Evolutionary conservation across 371 early-diverging fungal genomes (phyloP).

Genomic region (Circinella umbellata): DNA sequence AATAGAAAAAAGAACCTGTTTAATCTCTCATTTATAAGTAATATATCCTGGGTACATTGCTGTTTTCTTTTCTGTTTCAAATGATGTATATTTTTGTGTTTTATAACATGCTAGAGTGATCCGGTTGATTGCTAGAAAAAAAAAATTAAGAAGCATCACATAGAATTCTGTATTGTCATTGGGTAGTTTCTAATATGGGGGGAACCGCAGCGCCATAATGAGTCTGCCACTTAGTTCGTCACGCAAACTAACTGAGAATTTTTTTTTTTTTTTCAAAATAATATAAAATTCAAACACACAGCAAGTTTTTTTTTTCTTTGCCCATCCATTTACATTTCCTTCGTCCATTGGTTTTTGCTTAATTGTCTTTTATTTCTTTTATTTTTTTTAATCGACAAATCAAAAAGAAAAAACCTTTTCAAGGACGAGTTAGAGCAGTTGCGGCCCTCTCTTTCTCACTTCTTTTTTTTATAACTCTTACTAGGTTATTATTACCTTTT

Average conservation of each 20-base stretch:
- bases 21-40: no score
- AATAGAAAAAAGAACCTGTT: no score
- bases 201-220: no score
- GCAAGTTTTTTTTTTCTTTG: conserved; percentile 21
- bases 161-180: no score
- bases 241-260: background rate
- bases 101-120: no score
- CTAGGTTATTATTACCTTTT: conserved; percentile 9
- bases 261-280: background rate
- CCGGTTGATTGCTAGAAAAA: no score
- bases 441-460: background rate
- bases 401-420: background rate
- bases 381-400: background rate
- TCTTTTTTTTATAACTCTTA: conserved; percentile 8
- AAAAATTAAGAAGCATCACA: no score
- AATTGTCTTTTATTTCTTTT: conserved; percentile 15
- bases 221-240: background rate
- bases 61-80: no score
- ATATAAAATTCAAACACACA: background rate
- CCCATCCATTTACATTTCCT: conserved; percentile 11
- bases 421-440: conserved; percentile 8
- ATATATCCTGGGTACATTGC: no score
- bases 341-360: conserved; percentile 7
- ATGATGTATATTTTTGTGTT: no score
- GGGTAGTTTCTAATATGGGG: no score